These are phyloP conservation scores for Linum trigynum DNA, from an alignment of 345 rosid genomes.

Conservation along the genomic window DNA sequence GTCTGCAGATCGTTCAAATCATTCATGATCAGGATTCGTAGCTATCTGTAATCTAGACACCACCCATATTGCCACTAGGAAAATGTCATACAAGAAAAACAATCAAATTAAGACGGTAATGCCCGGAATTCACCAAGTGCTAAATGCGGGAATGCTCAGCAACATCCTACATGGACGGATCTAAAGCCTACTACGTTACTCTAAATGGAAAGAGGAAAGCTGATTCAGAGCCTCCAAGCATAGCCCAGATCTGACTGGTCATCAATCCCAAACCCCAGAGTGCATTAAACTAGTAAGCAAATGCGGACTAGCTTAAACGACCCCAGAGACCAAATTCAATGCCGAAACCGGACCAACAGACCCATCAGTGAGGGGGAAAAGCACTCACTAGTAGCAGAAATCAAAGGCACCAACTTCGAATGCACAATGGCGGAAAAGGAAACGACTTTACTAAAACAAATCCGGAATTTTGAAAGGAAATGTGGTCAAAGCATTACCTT, in stretches of 20 bases:
- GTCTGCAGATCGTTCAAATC: conserved; percentile 14
- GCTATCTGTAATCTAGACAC: not conserved
- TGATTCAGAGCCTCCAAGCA: conserved; percentile 8
- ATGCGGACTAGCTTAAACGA: conserved; percentile 12
- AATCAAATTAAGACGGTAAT: too few species aligned
- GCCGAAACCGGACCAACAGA: conserved; percentile 10
- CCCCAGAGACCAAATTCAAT: conserved; percentile 10
- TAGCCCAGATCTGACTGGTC: conserved; percentile 39
- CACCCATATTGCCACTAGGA: conserved; percentile 17
- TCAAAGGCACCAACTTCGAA: conserved; percentile 10
- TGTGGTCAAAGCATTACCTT: conserved; percentile 39
- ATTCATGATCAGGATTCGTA: conserved; percentile 10
- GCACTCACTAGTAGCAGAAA: not conserved
- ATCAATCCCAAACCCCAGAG: conserved; percentile 10
- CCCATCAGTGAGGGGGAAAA: conserved; percentile 7
- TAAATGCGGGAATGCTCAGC: conserved; percentile 13
- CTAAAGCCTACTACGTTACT: conserved; percentile 17
- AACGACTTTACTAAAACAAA: conserved; percentile 4
- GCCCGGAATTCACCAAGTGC: conserved; percentile 3
- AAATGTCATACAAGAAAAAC: not conserved
- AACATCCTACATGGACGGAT: conserved; percentile 21
- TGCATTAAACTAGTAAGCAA: conserved; percentile 12
- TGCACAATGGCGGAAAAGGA: not conserved
- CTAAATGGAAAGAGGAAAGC: conserved; percentile 12
- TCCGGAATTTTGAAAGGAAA: conserved; percentile 12